Base-by-base conservation (phyloP, 1,284 basidiomycete species). In the Somion occarium region DNA sequence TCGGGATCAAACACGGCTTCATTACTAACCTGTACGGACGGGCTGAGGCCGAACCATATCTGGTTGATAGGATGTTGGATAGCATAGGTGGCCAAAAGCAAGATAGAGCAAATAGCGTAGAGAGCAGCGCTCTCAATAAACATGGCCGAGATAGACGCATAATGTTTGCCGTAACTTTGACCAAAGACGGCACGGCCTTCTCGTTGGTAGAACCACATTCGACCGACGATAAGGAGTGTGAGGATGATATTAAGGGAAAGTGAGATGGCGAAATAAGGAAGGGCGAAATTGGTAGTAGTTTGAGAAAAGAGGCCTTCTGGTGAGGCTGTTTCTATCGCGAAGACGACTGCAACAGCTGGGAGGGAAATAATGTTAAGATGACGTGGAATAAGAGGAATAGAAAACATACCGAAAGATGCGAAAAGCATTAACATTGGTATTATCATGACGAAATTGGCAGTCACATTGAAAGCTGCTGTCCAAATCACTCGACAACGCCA, bases 161-260 rank as follows among this genome's bases (percentile, higher is more conserved):
- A 69, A 22, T 60, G 53, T 25, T 52, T 45, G 26, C 48, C 44
- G 46, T 60, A 53, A 20, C 53, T 54, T 2, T 30, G 12, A 15
- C 69, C 68, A 42, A 73, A 60, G 3, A 59, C 48, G 7, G 56
- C 55, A 38, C 52, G 51, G 26, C 71, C 26, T 3, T 56, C 55
- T 3, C 58, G 39, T 34, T 69, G 66, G 54, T 67, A 62, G 45
- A 60, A 60, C 25, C 68, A 59, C 5, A 75, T 59, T 3, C 72
- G 70, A 3, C 48, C 53, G 9, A 69, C 66, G 30, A 75, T 71
- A 18, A 72, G 54, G 25, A 68, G 30, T 1, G 72, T 73, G 30
- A 70, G 48, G 18, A 73, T 34, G 30, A 73, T 58, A 57, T 70
- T 75, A 50, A 73, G 59, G 13, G 66, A 45, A 24, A 52, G 18